Conservation (phyloP, 2,329 filamentous ascomycete species). For the Neoarthrinium moseri region DNA sequence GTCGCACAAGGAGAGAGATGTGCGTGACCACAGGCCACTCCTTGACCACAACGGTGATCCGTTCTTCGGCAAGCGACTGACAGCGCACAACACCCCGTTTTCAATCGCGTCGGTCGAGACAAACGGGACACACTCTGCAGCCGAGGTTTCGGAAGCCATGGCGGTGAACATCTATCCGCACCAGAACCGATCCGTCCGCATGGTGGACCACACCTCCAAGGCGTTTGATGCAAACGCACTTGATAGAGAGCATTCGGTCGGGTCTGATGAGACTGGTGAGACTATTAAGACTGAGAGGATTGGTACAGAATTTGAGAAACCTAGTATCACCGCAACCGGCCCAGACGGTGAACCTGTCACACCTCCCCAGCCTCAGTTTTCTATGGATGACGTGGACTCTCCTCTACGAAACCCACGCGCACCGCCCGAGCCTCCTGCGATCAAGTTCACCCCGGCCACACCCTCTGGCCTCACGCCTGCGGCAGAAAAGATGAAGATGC, state of each 20-base stretch:
- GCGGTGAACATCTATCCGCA: conserved; percentile 63
- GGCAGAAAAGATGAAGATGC: conserved; percentile 47
- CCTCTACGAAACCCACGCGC: conserved; percentile 60
- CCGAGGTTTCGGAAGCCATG: conserved; percentile 61
- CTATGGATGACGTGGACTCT: conserved; percentile 57
- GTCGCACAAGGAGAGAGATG: conserved; percentile 27
- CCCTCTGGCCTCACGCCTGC: conserved; percentile 59
- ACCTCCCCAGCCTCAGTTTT: conserved; percentile 48
- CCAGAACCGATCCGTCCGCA: conserved; percentile 62
- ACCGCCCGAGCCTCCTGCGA: conserved; percentile 51
- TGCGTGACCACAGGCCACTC: conserved; percentile 32
- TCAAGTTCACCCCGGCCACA: conserved; percentile 63
- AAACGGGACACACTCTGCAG: conserved; percentile 54
- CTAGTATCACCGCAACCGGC: conserved; percentile 37
- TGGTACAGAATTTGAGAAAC: conserved; percentile 26
- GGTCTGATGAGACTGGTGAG: conserved; percentile 14
- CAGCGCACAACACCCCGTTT: conserved; percentile 60
- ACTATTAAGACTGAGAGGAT: too few species aligned
- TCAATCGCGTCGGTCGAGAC: conserved; percentile 62
- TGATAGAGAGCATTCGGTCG: conserved; percentile 20
- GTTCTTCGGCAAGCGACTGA: conserved; percentile 50
- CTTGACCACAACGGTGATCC: conserved; percentile 54
- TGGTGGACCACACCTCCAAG: conserved; percentile 56
- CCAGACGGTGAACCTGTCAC: conserved; percentile 45
- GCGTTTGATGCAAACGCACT: conserved; percentile 44